Conservation (phyloP, 176 grass and related monocot species). For the Calamus simplicifolius region DNA sequence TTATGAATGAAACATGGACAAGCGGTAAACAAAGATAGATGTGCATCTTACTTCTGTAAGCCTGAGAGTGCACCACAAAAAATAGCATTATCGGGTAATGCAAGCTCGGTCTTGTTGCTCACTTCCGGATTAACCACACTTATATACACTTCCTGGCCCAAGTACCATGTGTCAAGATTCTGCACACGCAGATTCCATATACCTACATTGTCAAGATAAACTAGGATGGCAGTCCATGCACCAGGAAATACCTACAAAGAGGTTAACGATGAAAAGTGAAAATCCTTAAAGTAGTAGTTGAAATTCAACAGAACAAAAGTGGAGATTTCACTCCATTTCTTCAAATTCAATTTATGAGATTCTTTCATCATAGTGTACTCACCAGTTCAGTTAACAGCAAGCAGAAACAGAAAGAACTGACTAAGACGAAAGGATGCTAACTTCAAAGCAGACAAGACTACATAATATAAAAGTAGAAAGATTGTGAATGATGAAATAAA, state of each 20-base stretch:
- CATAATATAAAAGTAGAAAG: too few species aligned
- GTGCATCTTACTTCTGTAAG: conserved; percentile 64
- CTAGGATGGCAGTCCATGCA: conserved; percentile 85
- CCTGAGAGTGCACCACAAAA: conserved; percentile 85
- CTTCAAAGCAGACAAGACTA: too few species aligned
- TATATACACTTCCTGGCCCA: conserved; percentile 86
- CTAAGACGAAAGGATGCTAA: too few species aligned
- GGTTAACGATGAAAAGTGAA: not conserved
- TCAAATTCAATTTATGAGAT: too few species aligned
- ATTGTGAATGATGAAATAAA: too few species aligned
- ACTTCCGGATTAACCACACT: conserved; percentile 80
- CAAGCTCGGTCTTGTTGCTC: conserved; percentile 35
- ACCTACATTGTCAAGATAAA: conserved; percentile 88
- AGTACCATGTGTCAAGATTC: conserved; percentile 88
- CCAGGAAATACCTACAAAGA: conserved; percentile 74
- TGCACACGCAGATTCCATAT: conserved; percentile 86
- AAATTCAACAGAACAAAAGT: too few species aligned
- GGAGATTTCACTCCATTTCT: too few species aligned
- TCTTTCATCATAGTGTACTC: too few species aligned
- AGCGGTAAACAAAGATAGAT: not conserved
- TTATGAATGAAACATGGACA: not conserved
- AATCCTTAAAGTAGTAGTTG: too few species aligned
- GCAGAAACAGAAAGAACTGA: too few species aligned
- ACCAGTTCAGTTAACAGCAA: too few species aligned
- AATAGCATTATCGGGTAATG: conserved; percentile 64